Base-by-base conservation (phyloP, 805 yeast species). In the Nadsonia fulvescens region DNA sequence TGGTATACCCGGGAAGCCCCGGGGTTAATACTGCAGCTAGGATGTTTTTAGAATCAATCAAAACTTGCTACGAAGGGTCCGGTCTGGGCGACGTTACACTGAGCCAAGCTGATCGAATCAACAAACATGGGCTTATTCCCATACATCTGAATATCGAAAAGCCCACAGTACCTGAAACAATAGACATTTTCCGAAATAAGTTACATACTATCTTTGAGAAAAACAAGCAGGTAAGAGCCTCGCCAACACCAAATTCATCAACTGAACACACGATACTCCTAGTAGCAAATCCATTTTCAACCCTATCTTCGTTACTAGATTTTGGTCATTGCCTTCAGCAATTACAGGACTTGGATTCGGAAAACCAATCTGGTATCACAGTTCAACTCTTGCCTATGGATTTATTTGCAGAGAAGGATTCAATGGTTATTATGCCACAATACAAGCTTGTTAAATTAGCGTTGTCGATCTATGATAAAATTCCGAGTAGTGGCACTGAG, bases 11-110 rank as follows among this genome's bases (percentile, higher is more conserved):
- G 1, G 24, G 32, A 4, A 42, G 47, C 5, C 24, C 29, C 3
- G 47, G 46, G 3, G 19, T 38, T 27, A 16, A 23, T 2, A 23
- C 34, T 3, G 39, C 46, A 3, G 36, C 46, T 2, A 14, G 31
- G 5, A 24, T 38, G 3, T 37, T 46, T 10, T 20, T 52, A 5
- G 34, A 33, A 7, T 24, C 33, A 5, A 25, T 52, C 15, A 44
- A 47, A 27, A 33, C 37, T 9, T 37, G 41, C 5, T 54, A 53
- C 29, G 53, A 53, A 20, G 46, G 43, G 9, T 48, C 53, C 25
- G 37, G 37, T 7, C 37, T 54, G 7, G 60, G 60, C 1, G 25
- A 24, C 4, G 20, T 47, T 18, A 32, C 27, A 6, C 30, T 44
- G 4, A 21, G 25, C n/a, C n/a, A n/a, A n/a, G n/a, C n/a, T n/a